phyloP scores from a whole-genome alignment of 257 asterid species.

The Solanum microdontum region DNA sequence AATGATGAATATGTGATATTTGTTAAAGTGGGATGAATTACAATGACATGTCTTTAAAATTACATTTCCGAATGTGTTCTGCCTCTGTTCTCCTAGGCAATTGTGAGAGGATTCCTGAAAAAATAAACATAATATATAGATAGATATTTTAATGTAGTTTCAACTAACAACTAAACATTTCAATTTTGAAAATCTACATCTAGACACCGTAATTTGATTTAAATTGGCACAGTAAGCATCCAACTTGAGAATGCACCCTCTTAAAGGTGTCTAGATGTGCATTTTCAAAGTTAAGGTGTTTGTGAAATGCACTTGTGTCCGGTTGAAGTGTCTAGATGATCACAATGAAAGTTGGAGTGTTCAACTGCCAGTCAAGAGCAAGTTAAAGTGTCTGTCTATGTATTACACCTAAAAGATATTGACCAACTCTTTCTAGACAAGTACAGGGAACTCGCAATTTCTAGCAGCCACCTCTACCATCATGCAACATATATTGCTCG shows the following conservation, averaged over 20 bases:
- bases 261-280: not conserved
- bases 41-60: not conserved
- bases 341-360: not conserved
- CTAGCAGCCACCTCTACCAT: not conserved
- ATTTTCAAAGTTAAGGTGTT: not conserved
- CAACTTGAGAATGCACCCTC: not conserved
- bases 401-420: not conserved
- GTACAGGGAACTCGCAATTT: not conserved
- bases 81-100: not conserved
- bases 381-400: not conserved
- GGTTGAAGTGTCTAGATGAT: not conserved
- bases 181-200: not conserved
- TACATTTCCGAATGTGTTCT: not conserved
- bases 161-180: not conserved
- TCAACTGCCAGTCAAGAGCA: not conserved
- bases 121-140: not conserved
- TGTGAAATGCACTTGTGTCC: not conserved
- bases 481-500: not conserved
- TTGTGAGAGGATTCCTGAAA: not conserved
- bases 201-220: not conserved
- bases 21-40: no score
- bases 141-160: not conserved
- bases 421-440: not conserved
- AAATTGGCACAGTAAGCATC: not conserved
- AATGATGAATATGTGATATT: not conserved